Conservation (phyloP, 768 basidiomycete genomes). For the Strobilomyces echinocephalus region DNA sequence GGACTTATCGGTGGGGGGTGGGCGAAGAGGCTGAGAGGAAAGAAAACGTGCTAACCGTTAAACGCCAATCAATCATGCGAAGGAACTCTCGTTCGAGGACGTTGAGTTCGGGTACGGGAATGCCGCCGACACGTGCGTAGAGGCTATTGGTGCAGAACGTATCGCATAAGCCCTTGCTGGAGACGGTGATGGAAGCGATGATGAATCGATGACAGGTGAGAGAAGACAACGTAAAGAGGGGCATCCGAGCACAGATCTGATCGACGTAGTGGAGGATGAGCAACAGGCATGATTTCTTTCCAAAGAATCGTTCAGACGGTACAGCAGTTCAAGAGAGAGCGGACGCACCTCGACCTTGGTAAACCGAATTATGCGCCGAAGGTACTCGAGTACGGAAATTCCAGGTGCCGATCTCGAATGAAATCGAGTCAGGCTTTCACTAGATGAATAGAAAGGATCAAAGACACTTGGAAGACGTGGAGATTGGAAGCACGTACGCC, state of each 20-base stretch:
- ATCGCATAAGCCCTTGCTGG: slow-evolving; percentile 93
- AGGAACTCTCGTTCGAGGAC: slow-evolving; percentile 93
- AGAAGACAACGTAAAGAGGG: slow-evolving; percentile 88
- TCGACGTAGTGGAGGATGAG: slow-evolving; percentile 89
- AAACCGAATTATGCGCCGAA: slow-evolving; percentile 88
- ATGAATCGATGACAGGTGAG: slow-evolving; percentile 97
- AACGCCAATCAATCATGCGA: slow-evolving; percentile 85
- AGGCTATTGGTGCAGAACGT: slow-evolving; percentile 91
- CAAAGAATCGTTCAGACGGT: slow-evolving; percentile 7
- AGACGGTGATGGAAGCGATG: slow-evolving; percentile 88
- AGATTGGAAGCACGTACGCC: slow-evolving; percentile 49
- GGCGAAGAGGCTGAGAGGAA: slow-evolving; percentile 5
- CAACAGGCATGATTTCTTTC: slow-evolving; percentile 72
- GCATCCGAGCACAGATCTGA: slow-evolving; percentile 83
- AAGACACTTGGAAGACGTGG: slow-evolving; percentile 12
- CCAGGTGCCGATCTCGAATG: slow-evolving; percentile 89
- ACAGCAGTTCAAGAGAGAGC: neutral
- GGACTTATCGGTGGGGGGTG: slow-evolving; percentile 6
- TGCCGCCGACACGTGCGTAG: slow-evolving; percentile 96
- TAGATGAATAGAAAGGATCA: slow-evolving; percentile 31
- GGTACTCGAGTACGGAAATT: slow-evolving; percentile 88
- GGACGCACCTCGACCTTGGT: slow-evolving; percentile 87
- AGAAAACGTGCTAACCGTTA: slow-evolving; percentile 67
- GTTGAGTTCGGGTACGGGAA: slow-evolving; percentile 87
- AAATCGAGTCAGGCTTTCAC: slow-evolving; percentile 90